Evolutionary conservation across 2,329 filamentous ascomycete genomes (phyloP).

Genomic region (Arachnomyces sp.): DNA sequence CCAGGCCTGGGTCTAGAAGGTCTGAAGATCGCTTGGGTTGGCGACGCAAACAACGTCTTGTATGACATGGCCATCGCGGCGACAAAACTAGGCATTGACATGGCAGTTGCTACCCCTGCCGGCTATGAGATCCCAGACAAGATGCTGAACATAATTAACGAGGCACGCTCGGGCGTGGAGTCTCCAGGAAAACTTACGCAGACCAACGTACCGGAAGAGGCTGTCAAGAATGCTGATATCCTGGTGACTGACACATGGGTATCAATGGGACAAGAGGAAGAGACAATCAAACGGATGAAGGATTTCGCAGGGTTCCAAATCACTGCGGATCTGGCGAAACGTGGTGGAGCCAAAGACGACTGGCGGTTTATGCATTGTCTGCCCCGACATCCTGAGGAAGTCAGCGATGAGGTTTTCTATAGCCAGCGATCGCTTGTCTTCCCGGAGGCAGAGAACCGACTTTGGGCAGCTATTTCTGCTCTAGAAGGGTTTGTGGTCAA

Average conservation of each 20-base stretch:
- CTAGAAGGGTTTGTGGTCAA: conserved; percentile 91
- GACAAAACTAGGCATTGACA: conserved; percentile 75
- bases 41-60: conserved; percentile 93
- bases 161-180: conserved; percentile 50
- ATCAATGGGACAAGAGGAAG: conserved; percentile 93
- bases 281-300: conserved; percentile 65
- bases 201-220: conserved; percentile 75
- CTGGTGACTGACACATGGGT: conserved; percentile 97
- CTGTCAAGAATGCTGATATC: conserved; percentile 74
- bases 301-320: conserved; percentile 89
- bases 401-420: conserved; percentile 92
- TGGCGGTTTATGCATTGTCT: conserved; percentile 99
- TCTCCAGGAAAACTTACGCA: conserved; percentile 61
- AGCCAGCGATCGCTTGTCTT: conserved; percentile 78
- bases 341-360: conserved; percentile 73
- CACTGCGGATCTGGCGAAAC: conserved; percentile 71
- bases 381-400: conserved; percentile 85
- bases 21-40: conserved; percentile 89
- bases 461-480: conserved; percentile 83
- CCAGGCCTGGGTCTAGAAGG: conserved; percentile 62
- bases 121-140: conserved; percentile 71
- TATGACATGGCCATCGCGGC: conserved; percentile 87
- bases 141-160: conserved; percentile 65
- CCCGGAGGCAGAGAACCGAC: conserved; percentile 83
- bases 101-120: conserved; percentile 76